These are phyloP conservation scores for Sisymbrium altissimum DNA, from an alignment of 345 rosid species.

Conservation along the genomic window DNA sequence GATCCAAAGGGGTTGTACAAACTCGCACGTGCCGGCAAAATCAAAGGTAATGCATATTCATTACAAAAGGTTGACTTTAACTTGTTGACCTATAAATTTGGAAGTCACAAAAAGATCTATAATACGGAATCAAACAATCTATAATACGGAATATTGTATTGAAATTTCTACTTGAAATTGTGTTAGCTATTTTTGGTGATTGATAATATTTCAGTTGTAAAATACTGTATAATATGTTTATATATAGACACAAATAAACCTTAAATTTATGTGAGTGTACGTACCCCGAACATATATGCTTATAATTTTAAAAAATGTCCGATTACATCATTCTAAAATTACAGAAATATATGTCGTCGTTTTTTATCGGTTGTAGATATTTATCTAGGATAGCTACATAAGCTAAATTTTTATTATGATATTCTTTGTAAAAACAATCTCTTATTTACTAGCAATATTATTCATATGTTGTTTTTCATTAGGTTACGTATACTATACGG, in stretches of 20 bases:
- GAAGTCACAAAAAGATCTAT: neutral
- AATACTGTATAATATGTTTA: neutral
- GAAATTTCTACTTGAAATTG: neutral
- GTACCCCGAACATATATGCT: no score
- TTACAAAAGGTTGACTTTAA: neutral
- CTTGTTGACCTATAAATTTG: neutral
- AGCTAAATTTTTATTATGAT: neutral
- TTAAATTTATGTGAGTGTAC: neutral
- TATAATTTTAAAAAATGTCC: neutral
- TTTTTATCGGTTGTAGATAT: no score
- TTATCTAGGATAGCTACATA: no score
- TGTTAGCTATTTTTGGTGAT: neutral
- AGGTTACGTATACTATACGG: neutral
- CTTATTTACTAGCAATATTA: neutral
- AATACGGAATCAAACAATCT: neutral
- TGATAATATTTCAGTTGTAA: neutral
- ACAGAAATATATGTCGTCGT: no score
- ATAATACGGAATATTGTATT: neutral
- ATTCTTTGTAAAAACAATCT: neutral
- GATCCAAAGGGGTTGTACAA: conserved; percentile 87
- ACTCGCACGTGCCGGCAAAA: conserved; percentile 87
- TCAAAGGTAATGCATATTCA: conserved; percentile 47
- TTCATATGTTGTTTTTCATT: no score
- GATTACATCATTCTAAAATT: no score
- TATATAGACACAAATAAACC: neutral